Conservation (phyloP, 352 stramenopile species). For the Pythium guiyangense region DNA sequence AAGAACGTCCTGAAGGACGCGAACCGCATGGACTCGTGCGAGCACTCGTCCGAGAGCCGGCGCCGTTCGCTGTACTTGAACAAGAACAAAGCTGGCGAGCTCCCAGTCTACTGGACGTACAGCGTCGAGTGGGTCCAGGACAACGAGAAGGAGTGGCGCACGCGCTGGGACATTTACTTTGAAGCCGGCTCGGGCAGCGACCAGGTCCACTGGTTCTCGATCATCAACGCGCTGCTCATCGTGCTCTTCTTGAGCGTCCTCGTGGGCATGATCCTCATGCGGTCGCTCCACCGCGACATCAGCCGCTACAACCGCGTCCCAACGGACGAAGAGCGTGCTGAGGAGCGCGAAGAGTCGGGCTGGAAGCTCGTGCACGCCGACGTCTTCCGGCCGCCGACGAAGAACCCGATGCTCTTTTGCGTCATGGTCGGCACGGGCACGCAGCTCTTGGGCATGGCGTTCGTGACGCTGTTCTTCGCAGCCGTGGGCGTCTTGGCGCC, state of each 20-base stretch:
- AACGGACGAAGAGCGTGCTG: conserved; percentile 95
- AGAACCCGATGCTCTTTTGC: conserved; percentile 95
- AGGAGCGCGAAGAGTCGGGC: conserved; percentile 97
- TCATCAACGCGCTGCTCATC: conserved; percentile 99
- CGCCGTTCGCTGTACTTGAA: conserved; percentile 75
- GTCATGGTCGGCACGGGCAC: conserved; percentile 97
- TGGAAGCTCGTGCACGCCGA: conserved; percentile 99
- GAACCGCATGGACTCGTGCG: conserved; percentile 75
- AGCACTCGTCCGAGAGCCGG: conserved; percentile 60
- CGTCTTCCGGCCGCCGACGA: conserved; percentile 96
- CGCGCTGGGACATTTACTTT: conserved; percentile 99
- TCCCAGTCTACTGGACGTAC: conserved; percentile 95
- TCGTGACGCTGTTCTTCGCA: conserved; percentile 97
- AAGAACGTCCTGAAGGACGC: conserved; percentile 52
- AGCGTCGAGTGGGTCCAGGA: conserved; percentile 96
- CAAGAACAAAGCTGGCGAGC: conserved; percentile 75
- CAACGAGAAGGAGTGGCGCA: conserved; percentile 96
- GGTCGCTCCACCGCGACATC: conserved; percentile 98
- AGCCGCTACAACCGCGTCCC: conserved; percentile 96
- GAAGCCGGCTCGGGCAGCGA: conserved; percentile 84
- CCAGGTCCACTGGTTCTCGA: conserved; percentile 99
- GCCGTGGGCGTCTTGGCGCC: conserved; percentile 95
- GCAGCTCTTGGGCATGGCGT: conserved; percentile 95
- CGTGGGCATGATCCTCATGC: conserved; percentile 99
- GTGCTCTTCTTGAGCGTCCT: conserved; percentile 98